A percentile compares a stretch with the other conserved stretches of the same genome.
phyloP scores from a whole-genome alignment of 1,139 yeast genomes.

The Blastobotrys malaysiensis region DNA sequence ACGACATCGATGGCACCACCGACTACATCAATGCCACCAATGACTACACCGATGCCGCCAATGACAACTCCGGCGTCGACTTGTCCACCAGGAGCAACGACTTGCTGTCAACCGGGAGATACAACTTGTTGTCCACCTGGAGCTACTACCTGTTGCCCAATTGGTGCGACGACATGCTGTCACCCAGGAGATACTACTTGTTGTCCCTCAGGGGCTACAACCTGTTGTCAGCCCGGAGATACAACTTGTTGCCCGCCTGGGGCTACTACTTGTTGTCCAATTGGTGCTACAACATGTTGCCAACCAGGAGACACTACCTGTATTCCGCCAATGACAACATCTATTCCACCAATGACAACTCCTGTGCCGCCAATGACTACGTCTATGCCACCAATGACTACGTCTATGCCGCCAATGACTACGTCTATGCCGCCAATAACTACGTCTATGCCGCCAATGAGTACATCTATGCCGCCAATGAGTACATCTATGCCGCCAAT shows the following conservation, averaged over 20 bases:
- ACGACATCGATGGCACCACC: slow-evolving; percentile 1
- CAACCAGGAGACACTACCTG: slow-evolving; percentile 1
- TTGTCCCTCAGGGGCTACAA: neutral
- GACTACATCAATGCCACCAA: slow-evolving; percentile 1
- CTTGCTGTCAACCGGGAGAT: neutral
- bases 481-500: neutral
- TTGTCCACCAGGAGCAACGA: neutral
- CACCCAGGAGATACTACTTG: no score
- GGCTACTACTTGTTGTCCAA: neutral
- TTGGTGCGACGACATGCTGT: no score
- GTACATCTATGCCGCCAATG: neutral
- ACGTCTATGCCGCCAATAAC: no score
- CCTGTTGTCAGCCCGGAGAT: neutral
- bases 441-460: no score
- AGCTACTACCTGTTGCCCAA: neutral
- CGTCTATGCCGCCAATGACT: no score
- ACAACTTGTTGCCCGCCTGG: neutral
- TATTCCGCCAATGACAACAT: neutral
- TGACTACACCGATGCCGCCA: slow-evolving; percentile 1
- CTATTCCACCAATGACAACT: no score
- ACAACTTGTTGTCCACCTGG: neutral
- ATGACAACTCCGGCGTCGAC: neutral
- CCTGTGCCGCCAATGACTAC: neutral
- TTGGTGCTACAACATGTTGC: neutral
- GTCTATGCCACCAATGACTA: no score